Evolutionary conservation across 768 basidiomycete species (phyloP), one percentile per base, ranked within the genome.

Genomic region (Phlebiopsis gigantea): DNA sequence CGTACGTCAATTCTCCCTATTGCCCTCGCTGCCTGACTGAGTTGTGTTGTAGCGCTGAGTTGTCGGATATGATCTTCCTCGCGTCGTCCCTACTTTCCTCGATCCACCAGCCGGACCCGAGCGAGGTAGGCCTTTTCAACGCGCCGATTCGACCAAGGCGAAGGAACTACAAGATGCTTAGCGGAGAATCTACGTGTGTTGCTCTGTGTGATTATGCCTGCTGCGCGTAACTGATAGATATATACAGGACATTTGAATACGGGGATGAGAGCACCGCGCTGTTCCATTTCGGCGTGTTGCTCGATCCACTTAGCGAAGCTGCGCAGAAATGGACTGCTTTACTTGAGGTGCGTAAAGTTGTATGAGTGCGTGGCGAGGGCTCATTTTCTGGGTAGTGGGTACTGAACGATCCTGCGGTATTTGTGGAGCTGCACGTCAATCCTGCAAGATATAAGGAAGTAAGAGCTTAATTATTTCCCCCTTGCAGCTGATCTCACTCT

Each of bases 301-400:
- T 98, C 7, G 92, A 98, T 67, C 95, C 96, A 0, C 67, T 97
- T 26, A 92, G 88, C 48, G 89, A 92, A 66, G 72, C 77, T 5
- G 90, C 88, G 2, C 94, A 98, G 67, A 86, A 85, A 61, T 97
- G 93, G 88, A 82, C 90, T 1, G 81, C 86, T 56, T 65, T 98
- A 41, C 69, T 96, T 24, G 76, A 86, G 71, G 93, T 93, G 58
- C 57, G 76, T 49, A 57, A 2, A 2, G 10, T 25, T 6, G 10
- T 39, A 24, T 22, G 15, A 5, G 6, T 6, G 30, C 12, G 14
- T 55, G 54, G 39, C 43, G 22, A 26, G 17, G 49, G 44, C 59
- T 24, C n/a, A 55, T 22, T 1, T 17, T 7, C 39, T 15, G 10
- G 45, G n/a, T 61, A 88, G 84, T 88, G 88, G 86, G 65, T 87